A percentile compares a stretch with the other conserved stretches of the same genome.
Conservation (phyloP, 2,329 filamentous ascomycete species). For the Calonectria pauciramosa region DNA sequence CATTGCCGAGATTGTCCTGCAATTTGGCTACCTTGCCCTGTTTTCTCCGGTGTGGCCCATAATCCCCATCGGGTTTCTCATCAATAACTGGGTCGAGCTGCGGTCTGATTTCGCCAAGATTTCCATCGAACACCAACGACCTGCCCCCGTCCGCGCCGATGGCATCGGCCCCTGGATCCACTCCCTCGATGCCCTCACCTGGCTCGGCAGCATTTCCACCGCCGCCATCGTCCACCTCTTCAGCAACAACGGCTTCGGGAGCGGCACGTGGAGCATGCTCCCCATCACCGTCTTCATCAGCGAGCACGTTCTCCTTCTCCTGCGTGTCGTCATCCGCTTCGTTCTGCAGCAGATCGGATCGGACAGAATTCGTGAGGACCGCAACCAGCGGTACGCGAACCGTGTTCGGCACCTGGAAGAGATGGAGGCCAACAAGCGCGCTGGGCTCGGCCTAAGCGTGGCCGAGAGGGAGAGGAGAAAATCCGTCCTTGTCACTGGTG, state of each 20-base stretch:
- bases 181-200: slow-evolving; percentile 76
- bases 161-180: slow-evolving; percentile 82
- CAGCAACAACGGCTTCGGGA: slow-evolving; percentile 65
- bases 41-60: slow-evolving; percentile 84
- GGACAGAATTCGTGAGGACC: slow-evolving; percentile 55
- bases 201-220: slow-evolving; percentile 80
- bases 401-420: slow-evolving; percentile 55
- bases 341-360: slow-evolving; percentile 56
- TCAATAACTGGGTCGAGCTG: slow-evolving; percentile 85
- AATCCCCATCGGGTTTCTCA: slow-evolving; percentile 78
- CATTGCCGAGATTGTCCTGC: slow-evolving; percentile 79
- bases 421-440: slow-evolving; percentile 55
- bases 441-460: slow-evolving; percentile 49
- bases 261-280: slow-evolving; percentile 74
- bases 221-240: slow-evolving; percentile 83
- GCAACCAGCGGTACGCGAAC: slow-evolving; percentile 54
- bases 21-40: slow-evolving; percentile 80
- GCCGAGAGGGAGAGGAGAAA: slow-evolving; percentile 55
- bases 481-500: slow-evolving; percentile 50
- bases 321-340: slow-evolving; percentile 60
- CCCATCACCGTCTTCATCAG: slow-evolving; percentile 79
- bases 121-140: slow-evolving; percentile 79
- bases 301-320: slow-evolving; percentile 78
- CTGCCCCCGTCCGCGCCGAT: slow-evolving; percentile 76
- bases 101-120: slow-evolving; percentile 85